These are phyloP conservation scores for Ustilago nuda DNA, from an alignment of 1,284 basidiomycete species.

Conservation along the genomic window DNA sequence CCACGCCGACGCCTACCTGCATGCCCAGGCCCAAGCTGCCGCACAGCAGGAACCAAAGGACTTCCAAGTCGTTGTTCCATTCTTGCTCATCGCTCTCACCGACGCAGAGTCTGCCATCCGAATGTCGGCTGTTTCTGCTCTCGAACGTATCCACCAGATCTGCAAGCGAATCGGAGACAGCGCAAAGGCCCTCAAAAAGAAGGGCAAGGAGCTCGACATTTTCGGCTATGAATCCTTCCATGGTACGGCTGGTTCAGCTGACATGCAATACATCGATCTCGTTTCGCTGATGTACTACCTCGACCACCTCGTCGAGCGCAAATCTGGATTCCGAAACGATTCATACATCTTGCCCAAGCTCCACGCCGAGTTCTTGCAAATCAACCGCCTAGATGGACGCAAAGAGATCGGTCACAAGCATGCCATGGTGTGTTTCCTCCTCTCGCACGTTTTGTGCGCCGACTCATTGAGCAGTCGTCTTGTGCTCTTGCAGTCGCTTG, in stretches of 20 bases:
- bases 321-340: slow-evolving; percentile 75
- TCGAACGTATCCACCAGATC: slow-evolving; percentile 73
- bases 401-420: slow-evolving; percentile 77
- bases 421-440: slow-evolving; percentile 80
- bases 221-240: slow-evolving; percentile 88
- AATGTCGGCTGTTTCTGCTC: slow-evolving; percentile 76
- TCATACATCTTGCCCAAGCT: slow-evolving; percentile 75
- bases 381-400: slow-evolving; percentile 74
- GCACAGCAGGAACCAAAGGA: slow-evolving; percentile 70
- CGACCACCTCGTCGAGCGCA: slow-evolving; percentile 71
- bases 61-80: slow-evolving; percentile 87
- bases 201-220: slow-evolving; percentile 72
- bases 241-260: slow-evolving; percentile 73
- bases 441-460: slow-evolving; percentile 83
- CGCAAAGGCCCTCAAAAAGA: slow-evolving; percentile 39
- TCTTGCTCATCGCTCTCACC: slow-evolving; percentile 78
- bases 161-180: slow-evolving; percentile 68
- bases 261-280: slow-evolving; percentile 82
- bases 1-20: slow-evolving; percentile 76
- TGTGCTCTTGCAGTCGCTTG: slow-evolving; percentile 75
- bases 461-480: slow-evolving; percentile 73
- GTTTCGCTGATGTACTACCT: slow-evolving; percentile 79
- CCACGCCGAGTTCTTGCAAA: slow-evolving; percentile 76
- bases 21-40: slow-evolving; percentile 69
- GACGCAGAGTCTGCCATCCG: slow-evolving; percentile 74